Base-by-base conservation (phyloP, 2,329 filamentous ascomycete species). In the Botrytis paeoniae region DNA sequence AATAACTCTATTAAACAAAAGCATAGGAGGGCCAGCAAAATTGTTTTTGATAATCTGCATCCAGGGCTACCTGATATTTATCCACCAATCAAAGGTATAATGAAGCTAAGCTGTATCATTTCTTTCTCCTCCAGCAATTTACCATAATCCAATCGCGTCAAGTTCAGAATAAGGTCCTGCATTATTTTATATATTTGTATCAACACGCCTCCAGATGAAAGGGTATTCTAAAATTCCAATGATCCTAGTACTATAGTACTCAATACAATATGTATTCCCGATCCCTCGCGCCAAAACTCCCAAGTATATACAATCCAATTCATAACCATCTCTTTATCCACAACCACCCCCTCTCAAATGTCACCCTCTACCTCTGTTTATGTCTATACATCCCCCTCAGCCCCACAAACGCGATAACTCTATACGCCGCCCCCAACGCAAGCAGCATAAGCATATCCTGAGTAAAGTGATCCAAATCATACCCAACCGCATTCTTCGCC, bases 371-470 rank as follows among this genome's bases (percentile, higher is more conserved):
- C 57, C 77, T 71, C 71, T 79, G 78, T 63, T 77, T 79, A 74
- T 76, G 64, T 29, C 74, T 73, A 75, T 77, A 75, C 76, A 78
- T 77, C 35, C 77, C 76, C 39, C 75, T 77, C 75, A 85, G 72
- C 0, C 83, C 83, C n/a, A 81, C 63, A 75, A 82, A 86, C 2
- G 86, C 86, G 32, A 87, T 29, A 3, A 86, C 39, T 22, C 86
- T 61, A 51, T 72, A 72, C 1, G n/a, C n/a, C 22, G 51, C 51
- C 0, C 70, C 70, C 51, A 72, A 60, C 7, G 79, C 80, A 35
- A 84, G 74, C 70, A 87, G 64, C 22, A 85, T 78, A n/a, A 80
- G 70, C 74, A 87, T 77, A 76, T 89, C 88, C 54, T 81, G 72
- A 76, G 81, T 82, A 69, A 85, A 83, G 71, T 83, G 80, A 32